Evolutionary conservation across 495 filamentous ascomycete genomes (phyloP).

Genomic region (Daldinia caldariorum): DNA sequence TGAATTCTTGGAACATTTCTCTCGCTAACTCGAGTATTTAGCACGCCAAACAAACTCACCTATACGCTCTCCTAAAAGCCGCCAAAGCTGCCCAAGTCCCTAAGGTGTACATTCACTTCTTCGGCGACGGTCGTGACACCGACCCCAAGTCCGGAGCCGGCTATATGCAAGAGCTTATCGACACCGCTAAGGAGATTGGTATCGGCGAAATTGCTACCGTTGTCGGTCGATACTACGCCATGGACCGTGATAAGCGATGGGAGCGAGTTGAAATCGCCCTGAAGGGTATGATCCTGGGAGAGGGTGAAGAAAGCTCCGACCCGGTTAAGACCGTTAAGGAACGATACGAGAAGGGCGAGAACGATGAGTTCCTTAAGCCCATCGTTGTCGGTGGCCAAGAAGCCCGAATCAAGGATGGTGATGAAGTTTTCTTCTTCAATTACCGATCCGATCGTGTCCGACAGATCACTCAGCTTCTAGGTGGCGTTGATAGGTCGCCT

Average conservation of each 20-base stretch:
- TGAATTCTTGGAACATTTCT: neutral
- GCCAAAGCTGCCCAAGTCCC: conserved; percentile 89
- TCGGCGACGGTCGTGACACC: conserved; percentile 96
- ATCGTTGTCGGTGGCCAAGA: conserved; percentile 92
- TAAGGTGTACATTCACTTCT: conserved; percentile 97
- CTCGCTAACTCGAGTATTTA: conserved; percentile 44
- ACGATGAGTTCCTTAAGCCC: conserved; percentile 97
- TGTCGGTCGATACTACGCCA: conserved; percentile 96
- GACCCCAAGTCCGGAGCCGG: conserved; percentile 90
- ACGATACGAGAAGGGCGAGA: conserved; percentile 86
- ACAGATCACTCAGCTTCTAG: conserved; percentile 94
- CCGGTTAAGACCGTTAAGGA: conserved; percentile 87
- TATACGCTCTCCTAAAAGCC: conserved; percentile 84
- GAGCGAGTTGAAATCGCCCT: conserved; percentile 90
- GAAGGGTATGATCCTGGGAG: conserved; percentile 84
- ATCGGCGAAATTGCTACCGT: conserved; percentile 90
- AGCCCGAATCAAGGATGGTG: conserved; percentile 84
- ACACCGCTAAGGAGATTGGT: conserved; percentile 82
- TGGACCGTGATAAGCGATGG: conserved; percentile 99
- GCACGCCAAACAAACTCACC: conserved; percentile 93
- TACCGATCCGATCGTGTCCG: conserved; percentile 98
- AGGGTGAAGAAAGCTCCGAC: conserved; percentile 85
- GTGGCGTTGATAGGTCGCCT: conserved; percentile 89
- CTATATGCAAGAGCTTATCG: conserved; percentile 86
- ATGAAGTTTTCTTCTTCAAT: conserved; percentile 99